Percentiles rank a stretch among this genome's conserved stretches.
Evolutionary conservation across 2,329 filamentous ascomycete species (phyloP).

Genomic region (Juglanconis sp.): DNA sequence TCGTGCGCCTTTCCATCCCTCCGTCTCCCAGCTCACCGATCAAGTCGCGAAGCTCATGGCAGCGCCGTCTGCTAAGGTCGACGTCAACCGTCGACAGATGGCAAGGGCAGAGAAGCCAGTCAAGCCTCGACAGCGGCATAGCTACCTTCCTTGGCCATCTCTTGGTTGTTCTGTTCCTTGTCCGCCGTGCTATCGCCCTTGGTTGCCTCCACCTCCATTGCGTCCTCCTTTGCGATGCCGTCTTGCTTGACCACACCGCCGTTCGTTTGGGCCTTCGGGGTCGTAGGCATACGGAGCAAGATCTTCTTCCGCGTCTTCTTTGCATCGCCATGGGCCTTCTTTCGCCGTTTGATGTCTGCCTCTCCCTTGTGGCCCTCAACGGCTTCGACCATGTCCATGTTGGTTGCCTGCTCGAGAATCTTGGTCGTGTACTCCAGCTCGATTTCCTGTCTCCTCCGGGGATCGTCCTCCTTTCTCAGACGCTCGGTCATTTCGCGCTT

Average conservation of each 20-base stretch:
- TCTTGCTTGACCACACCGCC: not conserved
- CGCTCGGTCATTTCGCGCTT: constrained; percentile 48
- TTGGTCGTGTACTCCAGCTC: not conserved
- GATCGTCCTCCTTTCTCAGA: not conserved
- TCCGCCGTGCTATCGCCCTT: too few relatives aligned
- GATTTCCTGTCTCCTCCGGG: not conserved
- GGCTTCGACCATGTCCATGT: not conserved
- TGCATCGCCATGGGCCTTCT: not conserved
- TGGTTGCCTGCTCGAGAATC: not conserved
- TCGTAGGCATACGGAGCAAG: too few relatives aligned
- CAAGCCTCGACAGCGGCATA: not conserved
- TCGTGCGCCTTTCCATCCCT: too few relatives aligned
- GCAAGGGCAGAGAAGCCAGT: not conserved
- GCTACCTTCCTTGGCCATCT: not conserved
- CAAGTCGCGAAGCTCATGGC: too few relatives aligned
- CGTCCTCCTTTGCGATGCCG: not conserved
- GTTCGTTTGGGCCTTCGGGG: too few relatives aligned
- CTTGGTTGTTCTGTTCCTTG: too few relatives aligned
- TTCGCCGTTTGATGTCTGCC: not conserved
- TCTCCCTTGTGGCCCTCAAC: not conserved
- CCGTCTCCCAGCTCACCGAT: too few relatives aligned
- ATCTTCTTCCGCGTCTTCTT: not conserved
- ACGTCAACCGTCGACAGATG: not conserved
- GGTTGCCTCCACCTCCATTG: not conserved
- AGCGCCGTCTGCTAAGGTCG: not conserved